Evolutionary conservation across 2,329 filamentous ascomycete species (phyloP), one percentile per base, ranked within the genome.

Genomic region (Diaporthe citrichinensis): DNA sequence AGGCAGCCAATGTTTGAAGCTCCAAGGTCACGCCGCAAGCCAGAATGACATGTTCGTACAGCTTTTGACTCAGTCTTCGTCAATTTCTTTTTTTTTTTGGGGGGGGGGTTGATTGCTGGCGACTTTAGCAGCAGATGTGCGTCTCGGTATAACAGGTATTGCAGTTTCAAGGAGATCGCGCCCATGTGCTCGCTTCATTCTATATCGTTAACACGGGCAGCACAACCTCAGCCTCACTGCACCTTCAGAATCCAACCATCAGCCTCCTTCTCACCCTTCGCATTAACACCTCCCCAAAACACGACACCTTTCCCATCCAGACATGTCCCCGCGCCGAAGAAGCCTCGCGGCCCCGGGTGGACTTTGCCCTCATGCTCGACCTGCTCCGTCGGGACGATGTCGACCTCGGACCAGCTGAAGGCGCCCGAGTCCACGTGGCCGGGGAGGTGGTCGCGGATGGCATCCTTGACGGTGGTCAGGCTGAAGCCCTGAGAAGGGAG

Each of bases 221-320:
- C 31, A 41, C 4, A 4, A 6, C 3, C 46, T 14, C 31, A 9
- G 39, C 20, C 39, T 65, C 65, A 80, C 53, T 72, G 65, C 10
- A 82, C 51, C 68, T 78, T 79, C 57, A 86, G 77, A 20, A 86
- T 74, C 85, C 85, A 86, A 2, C 85, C 85, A 76, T 86, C 84
- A 2, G 81, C 82, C 67, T 85, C 83, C 23, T 77, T 80, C 61
- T 83, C 83, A 3, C 87, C 86, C 51, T 84, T 81, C 0, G 81
- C 83, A 78, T 86, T 86, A 4, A 85, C 76, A 0, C 89, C 89
- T n/a, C 89, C 89, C 89, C 89, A 91, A 17, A 89, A 78, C 4
- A 90, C 82, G 9, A 88, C 84, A 20, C 83, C 87, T 68, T 85
- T 86, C 4, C 85, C 87, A 76, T 87, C 86, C 5, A 87, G 81